Percentiles rank a stretch among this genome's conserved stretches.
These are phyloP conservation scores for Apodospora peruviana DNA, from an alignment of 495 filamentous ascomycete genomes.

Conservation along the genomic window DNA sequence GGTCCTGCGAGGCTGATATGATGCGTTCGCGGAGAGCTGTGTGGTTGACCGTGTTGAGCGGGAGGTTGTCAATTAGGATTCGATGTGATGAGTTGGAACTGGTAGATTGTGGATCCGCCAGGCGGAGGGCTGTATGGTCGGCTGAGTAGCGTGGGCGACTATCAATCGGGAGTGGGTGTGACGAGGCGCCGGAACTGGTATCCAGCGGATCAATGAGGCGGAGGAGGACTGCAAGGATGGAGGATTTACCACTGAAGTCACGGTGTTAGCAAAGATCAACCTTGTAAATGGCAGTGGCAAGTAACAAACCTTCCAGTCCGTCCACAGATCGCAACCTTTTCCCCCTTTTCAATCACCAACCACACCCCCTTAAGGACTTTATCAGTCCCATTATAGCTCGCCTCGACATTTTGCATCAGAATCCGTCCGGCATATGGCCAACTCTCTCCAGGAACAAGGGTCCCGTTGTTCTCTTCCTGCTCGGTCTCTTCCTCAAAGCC, in stretches of 20 bases:
- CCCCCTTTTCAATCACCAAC: neutral
- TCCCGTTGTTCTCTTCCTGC: neutral
- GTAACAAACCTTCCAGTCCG: neutral
- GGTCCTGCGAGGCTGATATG: constrained; percentile 47
- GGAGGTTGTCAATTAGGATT: constrained; percentile 15
- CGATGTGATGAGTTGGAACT: constrained; percentile 38
- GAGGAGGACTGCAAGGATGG: constrained; percentile 75
- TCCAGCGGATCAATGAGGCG: constrained; percentile 75
- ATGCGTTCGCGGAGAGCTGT: constrained; percentile 13
- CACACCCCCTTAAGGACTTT: neutral
- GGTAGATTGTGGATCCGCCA: too few relatives aligned
- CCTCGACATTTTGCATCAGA: neutral
- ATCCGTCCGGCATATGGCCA: constrained; percentile 2
- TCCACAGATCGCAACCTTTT: neutral
- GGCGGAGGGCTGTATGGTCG: constrained; percentile 13
- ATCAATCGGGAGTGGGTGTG: constrained; percentile 14
- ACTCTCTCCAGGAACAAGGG: constrained; percentile 10
- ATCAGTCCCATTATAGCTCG: constrained; percentile 9
- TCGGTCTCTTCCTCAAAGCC: constrained; percentile 19
- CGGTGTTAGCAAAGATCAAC: neutral
- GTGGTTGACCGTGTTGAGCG: constrained; percentile 12
- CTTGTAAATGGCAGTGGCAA: neutral
- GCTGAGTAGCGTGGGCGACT: constrained; percentile 8
- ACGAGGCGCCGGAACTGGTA: constrained; percentile 22
- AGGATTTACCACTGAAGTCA: constrained; percentile 65